Evolutionary conservation across 1,139 yeast species (phyloP).

Genomic region (Petasospora fabianii): DNA sequence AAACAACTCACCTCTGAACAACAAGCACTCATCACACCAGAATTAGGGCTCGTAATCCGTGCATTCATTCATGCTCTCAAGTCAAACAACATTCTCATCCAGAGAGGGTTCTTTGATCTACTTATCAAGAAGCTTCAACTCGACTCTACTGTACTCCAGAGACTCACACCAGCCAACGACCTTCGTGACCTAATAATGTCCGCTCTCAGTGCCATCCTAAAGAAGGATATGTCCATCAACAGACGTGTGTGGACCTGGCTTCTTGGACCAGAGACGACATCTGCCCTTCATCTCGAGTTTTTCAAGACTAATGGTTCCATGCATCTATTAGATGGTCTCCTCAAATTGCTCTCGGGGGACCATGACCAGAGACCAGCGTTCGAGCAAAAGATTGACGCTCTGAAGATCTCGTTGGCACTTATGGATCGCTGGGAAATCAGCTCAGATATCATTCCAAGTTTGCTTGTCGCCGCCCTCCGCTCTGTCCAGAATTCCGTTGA

Average conservation of each 20-base stretch:
- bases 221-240: conserved; percentile 89
- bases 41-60: conserved; percentile 71
- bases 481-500: conserved; percentile 30
- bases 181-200: conserved; percentile 55
- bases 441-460: conserved; percentile 58
- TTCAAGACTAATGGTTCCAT: conserved; percentile 55
- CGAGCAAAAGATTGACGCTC: conserved; percentile 44
- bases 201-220: conserved; percentile 65
- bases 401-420: conserved; percentile 62
- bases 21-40: conserved; percentile 55
- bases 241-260: conserved; percentile 92
- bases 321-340: conserved; percentile 49
- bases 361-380: conserved; percentile 26
- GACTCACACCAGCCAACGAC: conserved; percentile 48
- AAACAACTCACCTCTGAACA: conserved; percentile 15
- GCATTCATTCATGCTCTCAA: conserved; percentile 68
- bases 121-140: conserved; percentile 65
- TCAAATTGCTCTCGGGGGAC: conserved; percentile 41
- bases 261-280: conserved; percentile 55
- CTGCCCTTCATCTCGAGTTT: conserved; percentile 39
- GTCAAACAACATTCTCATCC: conserved; percentile 64
- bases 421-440: conserved; percentile 97
- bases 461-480: conserved; percentile 62
- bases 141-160: conserved; percentile 52
- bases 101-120: conserved; percentile 86